Conservation (phyloP, 306 rosid species). For the Begonia peltatifolia region DNA sequence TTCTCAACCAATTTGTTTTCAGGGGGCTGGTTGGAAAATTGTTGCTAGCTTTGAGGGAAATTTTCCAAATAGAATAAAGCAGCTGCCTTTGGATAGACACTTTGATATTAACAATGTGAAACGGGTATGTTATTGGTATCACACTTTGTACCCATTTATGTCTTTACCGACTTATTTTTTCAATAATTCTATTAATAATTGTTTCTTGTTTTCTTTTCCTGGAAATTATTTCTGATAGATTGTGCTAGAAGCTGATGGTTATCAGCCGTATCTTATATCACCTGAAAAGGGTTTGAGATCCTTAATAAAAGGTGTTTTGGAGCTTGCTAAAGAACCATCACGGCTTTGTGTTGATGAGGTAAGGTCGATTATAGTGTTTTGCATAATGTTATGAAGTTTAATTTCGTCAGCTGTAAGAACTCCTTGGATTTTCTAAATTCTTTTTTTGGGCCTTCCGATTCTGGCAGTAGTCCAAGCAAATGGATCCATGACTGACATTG, state of each 20-base stretch:
- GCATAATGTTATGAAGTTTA: no score
- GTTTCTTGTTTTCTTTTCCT: slow-evolving; percentile 4
- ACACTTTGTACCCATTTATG: no score
- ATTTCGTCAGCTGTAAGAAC: no score
- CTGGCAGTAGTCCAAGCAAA: no score
- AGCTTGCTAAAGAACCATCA: slow-evolving; percentile 97
- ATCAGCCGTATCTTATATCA: slow-evolving; percentile 96
- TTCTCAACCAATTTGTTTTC: slow-evolving; percentile 9
- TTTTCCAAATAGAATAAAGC: slow-evolving; percentile 92
- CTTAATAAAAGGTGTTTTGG: slow-evolving; percentile 85
- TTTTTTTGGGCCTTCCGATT: no score
- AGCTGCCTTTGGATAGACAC: slow-evolving; percentile 86
- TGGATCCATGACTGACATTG: no score
- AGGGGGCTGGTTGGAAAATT: slow-evolving; percentile 99
- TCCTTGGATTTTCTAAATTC: no score
- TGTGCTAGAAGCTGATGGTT: slow-evolving; percentile 98
- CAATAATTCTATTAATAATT: background rate
- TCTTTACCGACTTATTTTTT: background rate
- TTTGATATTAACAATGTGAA: slow-evolving; percentile 92
- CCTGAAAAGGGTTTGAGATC: slow-evolving; percentile 99
- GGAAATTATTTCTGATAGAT: slow-evolving; percentile 32
- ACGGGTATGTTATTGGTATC: slow-evolving; percentile 39
- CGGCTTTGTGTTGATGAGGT: slow-evolving; percentile 99
- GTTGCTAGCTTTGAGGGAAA: slow-evolving; percentile 94
- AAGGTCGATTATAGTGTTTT: slow-evolving; percentile 2